Evolutionary conservation across 2,329 filamentous ascomycete species (phyloP).

Genomic region (Claviceps humidiphila): DNA sequence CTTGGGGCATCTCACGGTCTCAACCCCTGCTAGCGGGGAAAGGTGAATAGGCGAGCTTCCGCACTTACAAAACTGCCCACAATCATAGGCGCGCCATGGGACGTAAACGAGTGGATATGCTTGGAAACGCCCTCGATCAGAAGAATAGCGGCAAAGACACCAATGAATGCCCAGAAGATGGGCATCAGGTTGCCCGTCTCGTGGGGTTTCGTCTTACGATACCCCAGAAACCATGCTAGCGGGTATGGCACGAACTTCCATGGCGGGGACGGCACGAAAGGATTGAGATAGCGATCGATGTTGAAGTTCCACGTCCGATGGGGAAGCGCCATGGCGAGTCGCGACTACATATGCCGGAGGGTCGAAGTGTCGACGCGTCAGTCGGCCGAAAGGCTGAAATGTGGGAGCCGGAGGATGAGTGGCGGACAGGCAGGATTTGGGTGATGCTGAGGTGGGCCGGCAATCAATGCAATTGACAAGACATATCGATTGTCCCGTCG

Average conservation of each 20-base stretch:
- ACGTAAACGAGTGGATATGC: slow-evolving; percentile 39
- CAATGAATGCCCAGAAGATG: slow-evolving; percentile 50
- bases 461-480: too few relatives aligned
- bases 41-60: too few relatives aligned
- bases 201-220: slow-evolving; percentile 30
- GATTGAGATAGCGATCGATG: slow-evolving; percentile 66
- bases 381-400: background rate
- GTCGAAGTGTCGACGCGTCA: background rate
- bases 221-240: slow-evolving; percentile 55
- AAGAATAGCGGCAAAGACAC: slow-evolving; percentile 47
- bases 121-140: slow-evolving; percentile 44
- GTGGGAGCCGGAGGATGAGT: background rate
- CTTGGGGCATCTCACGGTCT: too few relatives aligned
- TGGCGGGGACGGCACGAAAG: slow-evolving; percentile 50
- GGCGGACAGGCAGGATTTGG: too few relatives aligned
- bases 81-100: slow-evolving; percentile 43
- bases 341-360: background rate
- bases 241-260: slow-evolving; percentile 50
- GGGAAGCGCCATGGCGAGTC: slow-evolving; percentile 6
- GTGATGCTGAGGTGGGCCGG: too few relatives aligned
- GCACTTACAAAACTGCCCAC: slow-evolving; percentile 55
- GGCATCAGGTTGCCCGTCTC: slow-evolving; percentile 44
- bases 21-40: too few relatives aligned
- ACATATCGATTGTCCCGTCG: too few relatives aligned
- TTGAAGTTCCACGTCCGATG: slow-evolving; percentile 45